These are phyloP conservation scores for Phytophthora colocasiae DNA, from an alignment of 352 stramenopile species.

Conservation along the genomic window DNA sequence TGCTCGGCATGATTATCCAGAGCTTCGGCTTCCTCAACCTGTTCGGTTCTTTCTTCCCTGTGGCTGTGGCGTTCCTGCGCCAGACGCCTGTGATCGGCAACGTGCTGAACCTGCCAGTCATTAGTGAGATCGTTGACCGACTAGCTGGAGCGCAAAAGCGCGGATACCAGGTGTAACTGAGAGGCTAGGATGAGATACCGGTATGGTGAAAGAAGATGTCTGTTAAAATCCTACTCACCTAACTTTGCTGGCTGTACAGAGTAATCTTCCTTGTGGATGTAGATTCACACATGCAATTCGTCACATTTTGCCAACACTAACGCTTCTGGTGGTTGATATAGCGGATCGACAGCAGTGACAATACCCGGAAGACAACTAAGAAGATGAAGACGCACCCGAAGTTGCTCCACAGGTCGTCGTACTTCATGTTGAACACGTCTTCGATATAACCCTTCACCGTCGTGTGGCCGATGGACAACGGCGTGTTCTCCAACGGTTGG, in stretches of 20 bases:
- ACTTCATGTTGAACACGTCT: constrained; percentile 43
- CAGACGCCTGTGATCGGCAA: constrained; percentile 93
- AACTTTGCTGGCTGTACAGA: no score
- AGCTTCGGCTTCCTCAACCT: constrained; percentile 96
- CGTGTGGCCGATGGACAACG: constrained; percentile 28
- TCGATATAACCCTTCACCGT: constrained; percentile 47
- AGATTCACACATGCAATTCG: no score
- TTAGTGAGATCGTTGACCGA: constrained; percentile 86
- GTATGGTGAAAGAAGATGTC: no score
- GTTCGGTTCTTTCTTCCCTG: constrained; percentile 97
- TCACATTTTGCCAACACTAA: no score
- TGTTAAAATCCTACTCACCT: constrained; percentile 16
- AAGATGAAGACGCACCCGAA: constrained; percentile 45
- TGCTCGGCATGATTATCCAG: constrained; percentile 95
- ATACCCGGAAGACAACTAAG: constrained; percentile 38
- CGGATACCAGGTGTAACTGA: constrained; percentile 82
- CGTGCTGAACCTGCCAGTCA: constrained; percentile 85
- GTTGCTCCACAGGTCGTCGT: constrained; percentile 42
- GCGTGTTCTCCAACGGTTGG: constrained; percentile 37
- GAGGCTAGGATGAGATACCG: constrained; percentile 1
- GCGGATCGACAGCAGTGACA: constrained; percentile 47
- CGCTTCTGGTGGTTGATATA: constrained; percentile 58
- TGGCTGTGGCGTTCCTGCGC: constrained; percentile 92
- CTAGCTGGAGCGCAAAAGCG: constrained; percentile 85
- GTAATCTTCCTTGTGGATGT: no score